Evolutionary conservation across 2,329 filamentous ascomycete genomes (phyloP), one percentile per base, ranked within the genome.

Genomic region (Phaeomoniella chlamydospora): DNA sequence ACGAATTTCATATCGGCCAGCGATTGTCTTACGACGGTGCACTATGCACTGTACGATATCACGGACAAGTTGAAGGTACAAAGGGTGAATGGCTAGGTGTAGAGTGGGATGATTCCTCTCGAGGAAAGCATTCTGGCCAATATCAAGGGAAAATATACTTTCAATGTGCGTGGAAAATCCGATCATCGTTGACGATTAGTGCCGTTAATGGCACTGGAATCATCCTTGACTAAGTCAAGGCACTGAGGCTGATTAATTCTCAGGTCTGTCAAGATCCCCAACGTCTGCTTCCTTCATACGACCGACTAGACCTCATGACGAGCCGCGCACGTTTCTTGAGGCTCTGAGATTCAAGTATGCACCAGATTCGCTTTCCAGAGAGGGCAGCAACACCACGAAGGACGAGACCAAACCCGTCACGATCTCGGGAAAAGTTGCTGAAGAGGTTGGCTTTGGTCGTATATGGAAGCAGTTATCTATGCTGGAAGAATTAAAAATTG

Each of bases 371-470:
- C 53, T 58, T 37, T 31, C 38, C 26, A 39, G 42, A 4, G 37
- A 45, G 6, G 36, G 40, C 18, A 33, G 31, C 3, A 33, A 35
- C 22, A 17, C 9, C 22, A 26, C 9, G 59, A 9, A 9, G 12
- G 16, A 12, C 9, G 18, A 16, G 10, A 53, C 59, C 5, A 65
- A 67, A 34, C 65, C 73, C 34, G 80, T 93, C 42, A 61, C 79
- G 67, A 68, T 93, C 65, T 60, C 82, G 58, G 67, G 70, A 26
- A 96, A 96, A 58, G 72, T 87, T 13, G 88, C 84, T 4, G 81
- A 96, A 59, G 88, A 96, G 59, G 74, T 96, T 19, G 90, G 90
- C 18, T 96, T 96, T 47, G 86, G 93, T 46, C 94, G 94, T 65
- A 84, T 94, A 45, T 74, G 80, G 31, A 71, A 71, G 45, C 75